phyloP scores from a whole-genome alignment of 768 basidiomycete species.

The Suillus brevipes region DNA sequence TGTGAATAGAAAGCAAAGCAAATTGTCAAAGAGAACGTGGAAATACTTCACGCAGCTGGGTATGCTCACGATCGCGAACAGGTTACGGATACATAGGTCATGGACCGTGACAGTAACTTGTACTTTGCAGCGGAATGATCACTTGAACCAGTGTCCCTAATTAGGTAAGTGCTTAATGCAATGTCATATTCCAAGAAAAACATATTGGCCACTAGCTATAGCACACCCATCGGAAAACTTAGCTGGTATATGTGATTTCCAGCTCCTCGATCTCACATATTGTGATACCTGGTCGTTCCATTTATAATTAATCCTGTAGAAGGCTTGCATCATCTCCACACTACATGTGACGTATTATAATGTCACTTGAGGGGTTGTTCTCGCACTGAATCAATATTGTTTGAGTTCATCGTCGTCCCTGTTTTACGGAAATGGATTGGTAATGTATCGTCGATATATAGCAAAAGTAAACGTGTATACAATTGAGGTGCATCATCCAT shows the following conservation, averaged over 20 bases:
- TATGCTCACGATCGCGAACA: neutral
- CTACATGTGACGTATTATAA: no score
- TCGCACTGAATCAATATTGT: neutral
- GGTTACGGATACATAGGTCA: neutral
- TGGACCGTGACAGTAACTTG: neutral
- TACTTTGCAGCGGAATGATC: neutral
- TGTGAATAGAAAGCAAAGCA: constrained; percentile 5
- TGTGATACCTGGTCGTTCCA: neutral
- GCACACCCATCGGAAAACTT: neutral
- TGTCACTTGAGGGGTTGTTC: neutral
- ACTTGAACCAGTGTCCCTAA: constrained; percentile 1
- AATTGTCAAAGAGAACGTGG: neutral
- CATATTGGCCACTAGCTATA: no score
- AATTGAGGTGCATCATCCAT: no score
- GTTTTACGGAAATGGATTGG: no score
- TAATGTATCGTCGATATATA: no score
- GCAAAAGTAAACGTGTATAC: no score
- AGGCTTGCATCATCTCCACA: neutral
- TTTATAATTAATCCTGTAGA: neutral
- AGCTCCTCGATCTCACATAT: neutral
- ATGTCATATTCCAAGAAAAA: no score
- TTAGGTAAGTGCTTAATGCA: neutral
- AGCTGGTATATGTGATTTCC: neutral
- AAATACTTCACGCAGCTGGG: neutral
- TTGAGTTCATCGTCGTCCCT: neutral